Base-by-base conservation (phyloP, 208 protist species). In the Tritrichomonas musculus region DNA sequence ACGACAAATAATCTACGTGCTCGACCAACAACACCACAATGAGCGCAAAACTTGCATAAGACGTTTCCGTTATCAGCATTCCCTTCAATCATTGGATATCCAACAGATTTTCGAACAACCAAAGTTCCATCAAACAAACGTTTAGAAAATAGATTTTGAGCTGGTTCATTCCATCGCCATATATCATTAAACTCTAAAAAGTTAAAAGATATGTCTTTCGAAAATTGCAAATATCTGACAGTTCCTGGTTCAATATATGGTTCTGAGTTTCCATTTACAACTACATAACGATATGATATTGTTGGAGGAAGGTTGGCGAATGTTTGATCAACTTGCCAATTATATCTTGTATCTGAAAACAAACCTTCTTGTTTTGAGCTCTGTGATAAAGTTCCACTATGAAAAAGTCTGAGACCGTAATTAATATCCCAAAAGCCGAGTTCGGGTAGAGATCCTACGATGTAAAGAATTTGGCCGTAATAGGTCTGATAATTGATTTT, bases 401-500 rank as follows among this genome's bases (percentile, higher is more conserved):
- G 73, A 9, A 20, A 84, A 30, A 84, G 41, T 22, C n/a, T 3
- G 4, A 84, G 30, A 14, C n/a, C 73, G 9, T 84, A 39, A 25
- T 53, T 84, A 1, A 20, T 33, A n/a, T 84, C 73, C 73, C 73
- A 84, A 53, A 53, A 53, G 25, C 73, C 73, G 9, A 84, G 44
- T 30, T 33, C 20, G 22, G 14, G 27, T 53, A 44, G 8, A 27
- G 73, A 84, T 27, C 73, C 73, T n/a, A 84, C 41, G 30, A 84
- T n/a, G 53, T 84, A 84, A 25, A 84, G 30, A 53, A 47, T 84
- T 53, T 84, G 73, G 36, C 73, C 73, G 22, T 33, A 84, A 84
- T 84, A 84, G 1, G 73, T 84, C 11, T 53, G 36, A 84, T 84
- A 84, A n/a, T 53, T 84, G 9, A 84, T 84, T 84, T 84, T 84